Percentiles rank a stretch among this genome's conserved stretches.
phyloP scores from a whole-genome alignment of 1,284 basidiomycete species.

The Trametes hirsuta region DNA sequence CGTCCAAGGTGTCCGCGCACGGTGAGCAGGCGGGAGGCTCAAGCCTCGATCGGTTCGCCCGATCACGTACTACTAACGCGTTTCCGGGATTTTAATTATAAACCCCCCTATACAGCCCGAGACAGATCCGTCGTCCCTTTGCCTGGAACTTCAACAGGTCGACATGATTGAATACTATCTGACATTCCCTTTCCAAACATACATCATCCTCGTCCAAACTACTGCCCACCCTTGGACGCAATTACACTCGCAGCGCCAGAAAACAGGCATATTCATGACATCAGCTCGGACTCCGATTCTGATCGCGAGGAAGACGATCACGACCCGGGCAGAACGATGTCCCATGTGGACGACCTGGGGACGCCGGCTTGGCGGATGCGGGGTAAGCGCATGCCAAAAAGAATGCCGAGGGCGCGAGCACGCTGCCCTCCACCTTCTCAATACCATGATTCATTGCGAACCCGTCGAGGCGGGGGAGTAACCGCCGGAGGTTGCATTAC shows the following conservation, averaged over 20 bases:
- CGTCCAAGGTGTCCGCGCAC: slow-evolving; percentile 3
- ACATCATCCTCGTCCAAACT: no score
- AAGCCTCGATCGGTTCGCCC: slow-evolving; percentile 5
- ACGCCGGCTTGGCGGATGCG: not conserved
- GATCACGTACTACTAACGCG: slow-evolving; percentile 4
- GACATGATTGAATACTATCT: not conserved
- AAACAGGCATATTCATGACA: not conserved
- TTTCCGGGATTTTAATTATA: slow-evolving; percentile 6
- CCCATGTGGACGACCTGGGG: not conserved
- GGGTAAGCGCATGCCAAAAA: not conserved
- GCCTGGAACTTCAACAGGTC: not conserved
- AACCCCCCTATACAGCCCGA: not conserved
- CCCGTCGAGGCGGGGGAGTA: not conserved
- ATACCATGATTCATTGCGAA: not conserved
- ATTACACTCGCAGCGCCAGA: no score
- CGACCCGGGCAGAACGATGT: not conserved
- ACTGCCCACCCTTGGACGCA: no score
- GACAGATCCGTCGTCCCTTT: not conserved
- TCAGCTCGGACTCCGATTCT: not conserved
- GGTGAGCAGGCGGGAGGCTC: not conserved
- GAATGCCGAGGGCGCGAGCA: not conserved
- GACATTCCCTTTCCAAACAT: not conserved
- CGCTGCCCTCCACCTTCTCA: not conserved
- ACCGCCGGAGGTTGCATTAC: not conserved
- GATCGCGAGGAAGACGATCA: not conserved